Evolutionary conservation across 768 basidiomycete species (phyloP).

Genomic region (Boletus pseudo-olivaceus): DNA sequence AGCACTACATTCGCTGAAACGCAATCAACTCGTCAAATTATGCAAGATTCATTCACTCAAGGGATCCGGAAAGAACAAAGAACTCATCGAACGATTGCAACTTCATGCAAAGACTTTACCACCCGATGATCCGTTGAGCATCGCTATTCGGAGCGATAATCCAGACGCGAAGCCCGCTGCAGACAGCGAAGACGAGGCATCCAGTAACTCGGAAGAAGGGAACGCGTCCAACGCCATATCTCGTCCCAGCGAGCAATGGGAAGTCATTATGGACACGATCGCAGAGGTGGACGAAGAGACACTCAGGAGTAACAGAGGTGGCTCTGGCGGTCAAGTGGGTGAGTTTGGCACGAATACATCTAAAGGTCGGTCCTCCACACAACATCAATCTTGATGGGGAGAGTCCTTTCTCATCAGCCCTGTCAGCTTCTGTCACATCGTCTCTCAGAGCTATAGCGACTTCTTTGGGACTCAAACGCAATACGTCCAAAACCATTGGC

Average conservation of each 20-base stretch:
- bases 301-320: constrained; percentile 42
- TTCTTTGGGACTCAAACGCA: constrained; percentile 68
- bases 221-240: constrained; percentile 28
- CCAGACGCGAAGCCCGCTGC: constrained; percentile 28
- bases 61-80: constrained; percentile 74
- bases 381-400: not conserved
- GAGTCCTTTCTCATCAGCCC: constrained; percentile 1
- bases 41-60: constrained; percentile 83
- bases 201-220: constrained; percentile 20
- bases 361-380: constrained; percentile 45
- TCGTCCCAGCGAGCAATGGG: constrained; percentile 79
- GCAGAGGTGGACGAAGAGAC: constrained; percentile 57
- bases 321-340: constrained; percentile 37
- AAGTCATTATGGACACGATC: constrained; percentile 82
- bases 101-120: constrained; percentile 65
- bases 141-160: constrained; percentile 51
- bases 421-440: constrained; percentile 58
- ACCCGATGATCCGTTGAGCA: constrained; percentile 49
- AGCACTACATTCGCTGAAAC: constrained; percentile 77
- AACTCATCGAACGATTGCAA: constrained; percentile 67
- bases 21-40: constrained; percentile 78
- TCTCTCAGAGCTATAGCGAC: constrained; percentile 76
- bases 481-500: constrained; percentile 13
- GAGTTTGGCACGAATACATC: constrained; percentile 73
- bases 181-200: constrained; percentile 32